Base-by-base conservation (phyloP, 2,329 filamentous ascomycete species). In the Tolypocladium endophyticum region DNA sequence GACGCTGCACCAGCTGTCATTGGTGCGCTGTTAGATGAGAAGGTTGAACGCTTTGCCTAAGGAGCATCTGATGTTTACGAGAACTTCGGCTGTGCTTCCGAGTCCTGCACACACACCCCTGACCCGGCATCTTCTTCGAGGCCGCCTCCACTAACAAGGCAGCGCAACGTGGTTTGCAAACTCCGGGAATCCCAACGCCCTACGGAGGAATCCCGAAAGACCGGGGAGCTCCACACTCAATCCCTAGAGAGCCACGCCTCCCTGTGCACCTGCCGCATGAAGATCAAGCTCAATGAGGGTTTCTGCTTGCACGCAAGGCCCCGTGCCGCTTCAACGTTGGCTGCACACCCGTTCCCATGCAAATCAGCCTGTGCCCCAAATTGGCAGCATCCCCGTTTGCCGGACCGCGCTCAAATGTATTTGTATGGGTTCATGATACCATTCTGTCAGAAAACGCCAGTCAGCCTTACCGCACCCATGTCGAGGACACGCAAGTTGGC, bases 371-470 rank as follows among this genome's bases (percentile, higher is more conserved):
- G 56, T n/a, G 20, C 30, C 43, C 25, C 41, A 47, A 54, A 23
- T 20, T 20, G 50, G 50, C 50, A 35, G 20, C 20, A 35, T 23
- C 20, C 28, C 50, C 30, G 50, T 23, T 20, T 23, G 20, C 5
- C 18, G 50, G 18, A 5, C 18, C 39, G 23, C n/a, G 25, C 54
- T 59, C 28, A 87, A 65, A 97, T 88, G 73, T 97, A 97, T 77
- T 97, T 97, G 80, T 97, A 97, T 0, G 93, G 93, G 76, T 97
- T 97, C 91, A 97, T 95, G 75, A 97, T 97, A 55, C 92, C 92
- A 67, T 96, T 96, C 91, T 96, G 68, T 28, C 58, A 55, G 55
- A 61, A 43, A 43, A 56, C 58, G 58, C 60, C 57, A 64, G 68
- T 71, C 65, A 71, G 68, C 64, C 63, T 60, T 65, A 63, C 59